These are phyloP conservation scores for Mariannaea elegans DNA, from an alignment of 2,329 filamentous ascomycete genomes.

Conservation along the genomic window DNA sequence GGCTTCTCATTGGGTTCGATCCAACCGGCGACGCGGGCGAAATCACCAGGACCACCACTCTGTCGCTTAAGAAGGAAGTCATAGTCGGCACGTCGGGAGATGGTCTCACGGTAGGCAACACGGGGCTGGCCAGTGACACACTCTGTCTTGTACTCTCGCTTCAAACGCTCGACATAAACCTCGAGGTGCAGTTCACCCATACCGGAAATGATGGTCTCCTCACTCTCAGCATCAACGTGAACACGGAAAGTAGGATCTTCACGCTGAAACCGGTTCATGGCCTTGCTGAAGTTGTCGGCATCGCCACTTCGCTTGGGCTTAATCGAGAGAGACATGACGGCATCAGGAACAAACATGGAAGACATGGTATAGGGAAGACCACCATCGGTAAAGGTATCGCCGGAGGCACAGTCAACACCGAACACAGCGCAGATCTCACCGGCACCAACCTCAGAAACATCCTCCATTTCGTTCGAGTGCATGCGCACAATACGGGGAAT, in stretches of 20 bases:
- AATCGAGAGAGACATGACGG: conserved; percentile 97
- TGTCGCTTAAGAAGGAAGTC: conserved; percentile 97
- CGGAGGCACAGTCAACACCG: conserved; percentile 95
- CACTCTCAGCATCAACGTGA: conserved; percentile 88
- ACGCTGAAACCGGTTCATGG: conserved; percentile 97
- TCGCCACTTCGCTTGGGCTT: conserved; percentile 94
- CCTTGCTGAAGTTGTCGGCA: conserved; percentile 94
- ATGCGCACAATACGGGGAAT: conserved; percentile 97
- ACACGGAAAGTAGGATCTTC: conserved; percentile 98
- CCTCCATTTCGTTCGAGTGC: conserved; percentile 99
- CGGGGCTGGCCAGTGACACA: conserved; percentile 96
- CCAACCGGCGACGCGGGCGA: conserved; percentile 88
- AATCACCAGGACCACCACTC: conserved; percentile 94
- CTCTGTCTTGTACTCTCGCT: conserved; percentile 95
- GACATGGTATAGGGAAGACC: conserved; percentile 93
- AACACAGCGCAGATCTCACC: conserved; percentile 99
- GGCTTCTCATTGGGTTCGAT: conserved; percentile 84
- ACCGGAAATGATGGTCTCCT: conserved; percentile 97
- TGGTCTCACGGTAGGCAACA: conserved; percentile 96
- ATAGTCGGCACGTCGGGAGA: conserved; percentile 81
- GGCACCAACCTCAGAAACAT: conserved; percentile 89
- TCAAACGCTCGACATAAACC: conserved; percentile 97
- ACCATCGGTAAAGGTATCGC: conserved; percentile 97
- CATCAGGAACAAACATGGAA: conserved; percentile 97
- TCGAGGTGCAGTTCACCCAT: conserved; percentile 98